phyloP scores from a whole-genome alignment of 139 green algal species.

The Tetradesmus obliquus region DNA sequence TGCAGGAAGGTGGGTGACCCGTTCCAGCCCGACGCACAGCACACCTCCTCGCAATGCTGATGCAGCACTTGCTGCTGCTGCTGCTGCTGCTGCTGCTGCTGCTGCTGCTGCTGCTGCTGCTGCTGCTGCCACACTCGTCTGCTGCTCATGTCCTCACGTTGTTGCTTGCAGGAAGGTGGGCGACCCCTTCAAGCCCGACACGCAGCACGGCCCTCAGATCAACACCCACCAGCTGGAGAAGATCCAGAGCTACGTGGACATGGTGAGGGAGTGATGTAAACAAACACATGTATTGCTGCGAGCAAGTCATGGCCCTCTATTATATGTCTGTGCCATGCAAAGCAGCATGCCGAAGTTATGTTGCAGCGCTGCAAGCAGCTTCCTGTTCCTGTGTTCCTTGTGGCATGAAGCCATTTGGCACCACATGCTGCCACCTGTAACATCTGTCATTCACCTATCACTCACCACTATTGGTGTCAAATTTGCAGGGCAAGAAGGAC shows the following conservation, averaged over 20 bases:
- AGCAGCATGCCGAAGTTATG: too few relatives aligned
- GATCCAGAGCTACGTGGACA: conserved; percentile 67
- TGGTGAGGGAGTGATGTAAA: conserved; percentile 12
- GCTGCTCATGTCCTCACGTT: too few relatives aligned
- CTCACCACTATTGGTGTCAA: too few relatives aligned
- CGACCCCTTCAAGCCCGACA: conserved; percentile 72
- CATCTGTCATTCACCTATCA: too few relatives aligned
- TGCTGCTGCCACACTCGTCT: background rate
- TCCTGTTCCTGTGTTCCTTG: too few relatives aligned
- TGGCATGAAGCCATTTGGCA: too few relatives aligned
- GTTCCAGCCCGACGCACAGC: conserved; percentile 58
- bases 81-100: background rate
- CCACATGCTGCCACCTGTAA: too few relatives aligned
- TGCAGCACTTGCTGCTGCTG: background rate
- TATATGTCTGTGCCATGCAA: too few relatives aligned
- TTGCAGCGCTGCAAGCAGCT: too few relatives aligned
- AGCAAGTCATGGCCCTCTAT: too few relatives aligned
- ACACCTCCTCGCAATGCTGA: conserved; percentile 44
- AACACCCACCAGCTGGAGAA: conserved; percentile 80
- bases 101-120: too few relatives aligned
- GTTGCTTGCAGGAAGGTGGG: conserved; percentile 55
- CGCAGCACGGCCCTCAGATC: conserved; percentile 70
- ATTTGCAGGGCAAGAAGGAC: conserved; percentile 63
- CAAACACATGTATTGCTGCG: too few relatives aligned
- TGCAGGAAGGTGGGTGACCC: conserved; percentile 73